These are phyloP conservation scores for Trebouxia sp. DNA, from an alignment of 139 green algal genomes.

Conservation along the genomic window DNA sequence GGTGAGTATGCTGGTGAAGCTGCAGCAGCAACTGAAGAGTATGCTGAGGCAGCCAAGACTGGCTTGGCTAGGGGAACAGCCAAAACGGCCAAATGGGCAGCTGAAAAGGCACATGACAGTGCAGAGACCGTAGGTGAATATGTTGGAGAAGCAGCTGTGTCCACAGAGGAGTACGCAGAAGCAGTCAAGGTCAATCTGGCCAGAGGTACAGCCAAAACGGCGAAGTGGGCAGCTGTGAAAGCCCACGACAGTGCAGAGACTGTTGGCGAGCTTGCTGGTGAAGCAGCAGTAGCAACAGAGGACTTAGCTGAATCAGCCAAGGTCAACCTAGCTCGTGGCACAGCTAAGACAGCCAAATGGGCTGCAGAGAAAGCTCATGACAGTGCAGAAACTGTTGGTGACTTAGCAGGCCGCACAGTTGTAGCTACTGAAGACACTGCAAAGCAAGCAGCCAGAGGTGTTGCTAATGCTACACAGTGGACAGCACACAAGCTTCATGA, in stretches of 20 bases:
- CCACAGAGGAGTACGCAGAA: slow-evolving; percentile 12
- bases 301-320: neutral
- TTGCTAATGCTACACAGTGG: neutral
- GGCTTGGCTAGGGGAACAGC: neutral
- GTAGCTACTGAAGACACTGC: neutral
- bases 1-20: neutral
- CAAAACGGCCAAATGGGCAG: neutral
- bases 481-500: neutral
- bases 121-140: neutral
- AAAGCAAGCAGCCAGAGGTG: neutral
- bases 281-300: neutral
- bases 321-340: neutral
- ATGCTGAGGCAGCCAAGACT: neutral
- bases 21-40: neutral
- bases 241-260: neutral
- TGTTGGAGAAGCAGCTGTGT: neutral
- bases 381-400: neutral
- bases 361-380: slow-evolving; percentile 4
- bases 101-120: neutral
- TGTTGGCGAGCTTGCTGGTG: neutral
- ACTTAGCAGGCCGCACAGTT: neutral
- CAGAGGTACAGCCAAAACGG: neutral
- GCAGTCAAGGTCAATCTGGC: neutral
- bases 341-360: neutral
- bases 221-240: neutral